phyloP scores from a whole-genome alignment of 2,329 filamentous ascomycete genomes.

The Coniochaeta pulveracea region DNA sequence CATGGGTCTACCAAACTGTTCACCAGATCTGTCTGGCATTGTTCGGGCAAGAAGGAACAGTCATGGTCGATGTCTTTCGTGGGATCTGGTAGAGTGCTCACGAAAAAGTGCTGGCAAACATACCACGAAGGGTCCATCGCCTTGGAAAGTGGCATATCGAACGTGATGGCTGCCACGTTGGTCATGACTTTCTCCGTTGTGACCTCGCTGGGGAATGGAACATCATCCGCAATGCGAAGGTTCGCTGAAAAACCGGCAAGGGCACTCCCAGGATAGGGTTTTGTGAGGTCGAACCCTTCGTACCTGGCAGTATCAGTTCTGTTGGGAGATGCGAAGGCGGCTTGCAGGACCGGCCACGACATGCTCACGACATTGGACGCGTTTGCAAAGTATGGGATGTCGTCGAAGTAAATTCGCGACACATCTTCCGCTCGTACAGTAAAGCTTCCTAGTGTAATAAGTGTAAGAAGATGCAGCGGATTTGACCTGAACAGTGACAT shows the following conservation, averaged over 20 bases:
- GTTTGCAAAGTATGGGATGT: not conserved
- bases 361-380: not conserved
- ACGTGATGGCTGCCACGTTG: conserved; percentile 2
- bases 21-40: not conserved
- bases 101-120: conserved; percentile 1
- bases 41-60: not conserved
- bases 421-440: not conserved
- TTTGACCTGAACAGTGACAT: not conserved
- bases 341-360: not conserved
- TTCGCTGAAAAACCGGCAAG: not conserved
- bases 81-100: not conserved
- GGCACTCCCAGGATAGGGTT: not conserved
- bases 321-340: conserved; percentile 1
- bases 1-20: not conserved
- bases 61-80: not conserved
- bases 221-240: not conserved
- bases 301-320: not conserved
- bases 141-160: not conserved
- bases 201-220: not conserved
- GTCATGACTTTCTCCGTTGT: not conserved
- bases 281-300: conserved; percentile 1
- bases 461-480: not conserved
- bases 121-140: not conserved
- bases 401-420: not conserved
- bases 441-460: not conserved